Conservation (phyloP, 164 flowering plant genomes). For the Magnolia kwangsiensis region DNA sequence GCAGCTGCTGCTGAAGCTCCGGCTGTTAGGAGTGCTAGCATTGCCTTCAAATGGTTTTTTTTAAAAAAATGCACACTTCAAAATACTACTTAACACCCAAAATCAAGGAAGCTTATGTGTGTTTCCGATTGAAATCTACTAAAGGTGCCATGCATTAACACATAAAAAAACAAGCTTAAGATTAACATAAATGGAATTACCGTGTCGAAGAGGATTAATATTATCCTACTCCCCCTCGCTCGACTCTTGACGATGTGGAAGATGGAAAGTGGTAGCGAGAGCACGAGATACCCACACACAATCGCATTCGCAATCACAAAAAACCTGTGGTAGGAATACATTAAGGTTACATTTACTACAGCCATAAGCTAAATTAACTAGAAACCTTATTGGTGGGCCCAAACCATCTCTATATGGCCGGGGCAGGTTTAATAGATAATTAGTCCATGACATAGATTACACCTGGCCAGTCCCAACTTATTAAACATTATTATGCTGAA, state of each 20-base stretch:
- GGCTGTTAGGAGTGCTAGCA: conserved; percentile 50
- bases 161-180: too few relatives aligned
- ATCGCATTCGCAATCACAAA: conserved; percentile 60
- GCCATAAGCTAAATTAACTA: too few relatives aligned
- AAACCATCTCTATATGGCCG: too few relatives aligned
- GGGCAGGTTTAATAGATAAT: too few relatives aligned
- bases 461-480: too few relatives aligned
- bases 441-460: too few relatives aligned
- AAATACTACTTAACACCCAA: neutral
- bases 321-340: conserved; percentile 38
- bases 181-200: conserved; percentile 24
- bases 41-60: conserved; percentile 29
- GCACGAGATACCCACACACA: conserved; percentile 53
- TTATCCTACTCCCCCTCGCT: conserved; percentile 32
- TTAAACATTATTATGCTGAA: too few relatives aligned
- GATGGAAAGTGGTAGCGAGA: conserved; percentile 51
- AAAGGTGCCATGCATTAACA: too few relatives aligned
- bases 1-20: conserved; percentile 77
- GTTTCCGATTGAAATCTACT: too few relatives aligned
- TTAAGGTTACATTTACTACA: neutral
- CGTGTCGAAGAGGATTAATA: conserved; percentile 58
- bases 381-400: too few relatives aligned
- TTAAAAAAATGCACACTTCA: neutral
- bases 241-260: conserved; percentile 42
- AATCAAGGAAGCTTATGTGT: neutral